Conservation (phyloP, 768 basidiomycete genomes). For the Russula sp. region DNA sequence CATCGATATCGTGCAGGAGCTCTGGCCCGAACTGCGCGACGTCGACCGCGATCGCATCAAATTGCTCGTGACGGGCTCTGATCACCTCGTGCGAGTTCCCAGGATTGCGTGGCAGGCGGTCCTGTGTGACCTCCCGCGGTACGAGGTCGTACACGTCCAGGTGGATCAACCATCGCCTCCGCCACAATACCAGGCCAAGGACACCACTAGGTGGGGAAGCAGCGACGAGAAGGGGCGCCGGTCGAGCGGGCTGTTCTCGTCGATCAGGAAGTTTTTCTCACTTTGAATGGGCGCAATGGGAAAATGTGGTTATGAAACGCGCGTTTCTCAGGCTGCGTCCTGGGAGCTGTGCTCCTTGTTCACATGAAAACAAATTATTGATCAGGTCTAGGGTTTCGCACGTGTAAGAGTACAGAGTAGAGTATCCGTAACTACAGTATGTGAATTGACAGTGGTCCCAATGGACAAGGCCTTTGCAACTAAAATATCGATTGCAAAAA, state of each 20-base stretch:
- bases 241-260: constrained; percentile 12
- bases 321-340: not conserved
- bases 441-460: too few species aligned
- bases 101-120: constrained; percentile 17
- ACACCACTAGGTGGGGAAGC: not conserved
- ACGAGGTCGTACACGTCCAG: constrained; percentile 18
- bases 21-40: constrained; percentile 14
- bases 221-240: not conserved
- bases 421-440: too few species aligned
- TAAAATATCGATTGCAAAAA: too few species aligned
- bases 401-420: too few species aligned
- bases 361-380: not conserved
- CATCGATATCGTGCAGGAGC: constrained; percentile 6
- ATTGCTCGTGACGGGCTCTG: constrained; percentile 10
- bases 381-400: too few species aligned
- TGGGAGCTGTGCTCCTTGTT: not conserved
- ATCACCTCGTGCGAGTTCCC: constrained; percentile 18
- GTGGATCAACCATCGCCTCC: constrained; percentile 16
- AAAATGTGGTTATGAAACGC: not conserved
- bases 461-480: too few species aligned
- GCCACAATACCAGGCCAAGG: constrained; percentile 18
- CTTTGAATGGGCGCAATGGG: not conserved
- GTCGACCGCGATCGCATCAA: constrained; percentile 8
- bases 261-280: constrained; percentile 8
- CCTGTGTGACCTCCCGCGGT: constrained; percentile 14